Evolutionary conservation across 1,284 basidiomycete genomes (phyloP), one percentile per base, ranked within the genome.

Genomic region (Boletellus deceptivus): DNA sequence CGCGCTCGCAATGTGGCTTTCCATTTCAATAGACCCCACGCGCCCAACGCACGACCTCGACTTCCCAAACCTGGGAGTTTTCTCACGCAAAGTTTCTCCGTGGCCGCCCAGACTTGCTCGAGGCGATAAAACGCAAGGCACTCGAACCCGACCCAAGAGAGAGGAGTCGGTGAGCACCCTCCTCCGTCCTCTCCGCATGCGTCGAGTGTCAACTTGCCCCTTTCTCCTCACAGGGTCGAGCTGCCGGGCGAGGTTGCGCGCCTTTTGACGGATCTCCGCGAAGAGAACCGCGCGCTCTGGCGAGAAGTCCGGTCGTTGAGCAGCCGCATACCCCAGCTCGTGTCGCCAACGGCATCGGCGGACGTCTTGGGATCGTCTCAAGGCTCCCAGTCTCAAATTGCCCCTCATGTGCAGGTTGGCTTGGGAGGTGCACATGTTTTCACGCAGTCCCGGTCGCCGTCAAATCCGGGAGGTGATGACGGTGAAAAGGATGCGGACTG

Each of bases 51-150:
- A 86, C 86, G 2, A 86, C 86, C 16, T 79, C 83, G 20, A 86
- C 91, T 61, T 81, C 84, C 36, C 90, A 92, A 70, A 86, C 84
- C 13, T 93, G 90, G 91, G 91, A 93, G 67, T 93, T 93, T 67
- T 88, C 86, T 4, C 91, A 93, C 69, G 84, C 84, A 70, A 91
- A 91, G 65, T 93, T 93, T 70, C 74, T 90, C 31, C 83, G 86
- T 33, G 89, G 82, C 1, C 79, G 89, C n/a, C 83, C 85, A 17
- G 91, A 93, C 65, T 72, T 93, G 46, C 76, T 93, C 9, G 89
- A 93, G 59, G 86, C 89, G 62, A 93, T 93, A 67, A 91, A 90
- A 67, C 81, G 91, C 53, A 92, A 91, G 69, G 86, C 89, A 1
- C 72, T 89, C 10, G 89, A 91, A 59, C 84, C 85, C 0, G 86